Evolutionary conservation across 2,329 filamentous ascomycete genomes (phyloP).

Genomic region (Sporothrix curviconia): DNA sequence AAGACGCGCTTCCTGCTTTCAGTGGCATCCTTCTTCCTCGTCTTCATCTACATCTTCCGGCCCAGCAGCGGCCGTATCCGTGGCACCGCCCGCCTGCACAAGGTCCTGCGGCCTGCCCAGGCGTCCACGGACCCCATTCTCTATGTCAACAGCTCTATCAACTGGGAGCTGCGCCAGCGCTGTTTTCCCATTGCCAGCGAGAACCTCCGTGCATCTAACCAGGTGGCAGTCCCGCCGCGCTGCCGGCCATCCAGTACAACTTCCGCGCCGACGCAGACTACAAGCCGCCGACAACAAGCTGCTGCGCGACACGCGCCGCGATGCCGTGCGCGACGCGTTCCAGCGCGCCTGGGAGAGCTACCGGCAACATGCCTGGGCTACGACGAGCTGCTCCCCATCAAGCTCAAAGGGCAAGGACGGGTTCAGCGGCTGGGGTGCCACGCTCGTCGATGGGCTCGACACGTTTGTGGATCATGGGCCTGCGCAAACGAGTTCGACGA

Average conservation of each 20-base stretch:
- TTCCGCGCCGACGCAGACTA: constrained; percentile 19
- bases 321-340: constrained; percentile 21
- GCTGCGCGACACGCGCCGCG: constrained; percentile 12
- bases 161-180: constrained; percentile 25
- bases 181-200: constrained; percentile 22
- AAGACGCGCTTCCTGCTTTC: constrained; percentile 11
- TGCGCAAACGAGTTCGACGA: constrained; percentile 74
- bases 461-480: constrained; percentile 81
- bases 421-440: constrained; percentile 88
- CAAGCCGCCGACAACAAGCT: background rate
- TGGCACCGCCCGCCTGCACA: constrained; percentile 9
- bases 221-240: constrained; percentile 26
- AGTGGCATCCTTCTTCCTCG: background rate
- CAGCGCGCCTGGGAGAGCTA: constrained; percentile 39
- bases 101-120: constrained; percentile 7
- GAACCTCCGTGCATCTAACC: constrained; percentile 26
- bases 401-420: constrained; percentile 64
- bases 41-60: background rate
- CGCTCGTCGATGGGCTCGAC: constrained; percentile 74
- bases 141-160: constrained; percentile 25
- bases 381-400: constrained; percentile 74
- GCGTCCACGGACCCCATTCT: constrained; percentile 13
- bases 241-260: constrained; percentile 39
- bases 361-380: constrained; percentile 64
- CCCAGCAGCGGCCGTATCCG: background rate